Percentiles rank a stretch among this genome's conserved stretches.
phyloP scores from a whole-genome alignment of 306 rosid species.

The Cucurbita ficifolia region DNA sequence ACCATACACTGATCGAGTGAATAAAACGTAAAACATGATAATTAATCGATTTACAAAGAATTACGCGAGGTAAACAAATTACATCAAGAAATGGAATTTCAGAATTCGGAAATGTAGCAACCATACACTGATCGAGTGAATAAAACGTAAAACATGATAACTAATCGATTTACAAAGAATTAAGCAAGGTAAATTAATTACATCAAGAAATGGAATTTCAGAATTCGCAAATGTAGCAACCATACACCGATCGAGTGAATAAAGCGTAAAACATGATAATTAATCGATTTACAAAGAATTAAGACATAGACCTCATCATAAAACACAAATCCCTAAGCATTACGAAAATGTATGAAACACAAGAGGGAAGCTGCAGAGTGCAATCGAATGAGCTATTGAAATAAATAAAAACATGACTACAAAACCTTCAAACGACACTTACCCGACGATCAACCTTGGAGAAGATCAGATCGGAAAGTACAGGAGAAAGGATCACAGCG shows the following conservation, averaged over 20 bases:
- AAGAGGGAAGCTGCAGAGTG: background rate
- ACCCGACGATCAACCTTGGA: slow-evolving; percentile 92
- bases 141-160: background rate
- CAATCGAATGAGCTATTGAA: background rate
- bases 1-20: background rate
- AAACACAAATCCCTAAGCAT: background rate
- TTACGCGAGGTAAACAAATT: background rate
- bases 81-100: background rate
- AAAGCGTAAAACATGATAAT: background rate
- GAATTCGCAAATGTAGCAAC: background rate
- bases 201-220: background rate
- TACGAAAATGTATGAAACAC: background rate
- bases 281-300: background rate
- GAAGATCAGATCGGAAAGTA: slow-evolving; percentile 71
- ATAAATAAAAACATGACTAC: background rate
- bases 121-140: background rate
- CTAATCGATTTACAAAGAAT: background rate
- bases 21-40: background rate
- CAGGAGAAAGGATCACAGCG: slow-evolving; percentile 37
- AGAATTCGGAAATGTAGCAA: background rate
- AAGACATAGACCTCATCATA: background rate
- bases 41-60: background rate
- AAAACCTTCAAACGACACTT: slow-evolving; percentile 17
- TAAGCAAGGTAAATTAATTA: background rate
- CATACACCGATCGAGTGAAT: background rate